Base-by-base conservation (phyloP, 257 asterid genomes). In the Cordia subcordata region DNA sequence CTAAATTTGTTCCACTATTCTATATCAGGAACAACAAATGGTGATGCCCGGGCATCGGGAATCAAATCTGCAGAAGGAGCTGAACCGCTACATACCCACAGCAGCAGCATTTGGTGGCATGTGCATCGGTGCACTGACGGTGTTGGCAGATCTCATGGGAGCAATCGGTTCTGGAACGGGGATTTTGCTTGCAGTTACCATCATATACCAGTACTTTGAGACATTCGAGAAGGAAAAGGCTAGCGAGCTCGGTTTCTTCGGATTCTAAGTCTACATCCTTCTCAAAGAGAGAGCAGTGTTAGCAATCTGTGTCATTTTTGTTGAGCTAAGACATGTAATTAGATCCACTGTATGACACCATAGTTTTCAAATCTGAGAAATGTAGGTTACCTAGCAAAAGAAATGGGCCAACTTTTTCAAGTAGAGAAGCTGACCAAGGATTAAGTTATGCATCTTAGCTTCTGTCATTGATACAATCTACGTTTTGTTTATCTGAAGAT, bases 41-140 rank as follows among this genome's bases (percentile, higher is more conserved):
- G 96, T 89, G 72, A 89, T 89, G 96, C 95, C 95, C 1, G 96
- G 96, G 45, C 95, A 89, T 39, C 68, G 96, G 61, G 96, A 89
- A 42, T 84, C 96, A 2, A 89, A 89, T 67, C 61, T 89, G 58
- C 86, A 89, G 72, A 89, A 86, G 75, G 94, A 89, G 77, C 72
- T 89, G 79, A 89, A 86, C 75, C 94, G 95, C 11, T 89, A 86
- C 80, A 89, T 89, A 19, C 95, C 96, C 35, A 89, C 96, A 3
- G 94, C 96, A 21, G 95, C 96, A 45, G 96, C 96, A 8, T 89
- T 89, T 44, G 96, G 96, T 8, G 96, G 96, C 49, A 71, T 88
- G 64, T 88, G 96, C 73, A 88, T 88, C n/a, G 96, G 96, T 11
- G 91, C 95, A 8, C 75, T 86, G 13, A 88, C 96, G 0, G 96